phyloP scores from a whole-genome alignment of 1,139 yeast species.

The Candida sanyaensis region DNA sequence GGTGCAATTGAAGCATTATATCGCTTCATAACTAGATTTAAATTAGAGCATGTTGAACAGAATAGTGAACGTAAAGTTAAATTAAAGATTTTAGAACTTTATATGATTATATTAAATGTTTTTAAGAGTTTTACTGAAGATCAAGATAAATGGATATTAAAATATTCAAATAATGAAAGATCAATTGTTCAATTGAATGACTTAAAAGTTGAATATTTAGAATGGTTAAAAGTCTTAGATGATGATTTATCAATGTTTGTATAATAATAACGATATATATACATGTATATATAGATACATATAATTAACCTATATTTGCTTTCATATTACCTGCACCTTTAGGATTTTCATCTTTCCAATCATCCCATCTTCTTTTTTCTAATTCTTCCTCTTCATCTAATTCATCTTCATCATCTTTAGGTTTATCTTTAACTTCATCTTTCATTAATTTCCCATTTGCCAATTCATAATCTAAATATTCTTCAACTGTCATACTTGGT shows the following conservation, averaged over 20 bases:
- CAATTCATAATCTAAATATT: slow-evolving; percentile 81
- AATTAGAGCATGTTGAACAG: slow-evolving; percentile 18
- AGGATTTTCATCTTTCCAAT: slow-evolving; percentile 83
- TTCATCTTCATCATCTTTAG: slow-evolving; percentile 29
- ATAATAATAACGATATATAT: neutral
- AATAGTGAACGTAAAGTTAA: slow-evolving; percentile 33
- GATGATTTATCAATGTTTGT: slow-evolving; percentile 16
- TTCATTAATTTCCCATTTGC: slow-evolving; percentile 78
- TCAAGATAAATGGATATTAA: slow-evolving; percentile 60
- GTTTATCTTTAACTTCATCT: slow-evolving; percentile 41
- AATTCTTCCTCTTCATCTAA: slow-evolving; percentile 50
- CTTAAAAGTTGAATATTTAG: slow-evolving; percentile 33
- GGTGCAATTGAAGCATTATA: slow-evolving; percentile 61
- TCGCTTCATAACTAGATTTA: slow-evolving; percentile 48
- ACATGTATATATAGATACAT: slow-evolving; percentile 4
- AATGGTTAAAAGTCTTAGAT: slow-evolving; percentile 38
- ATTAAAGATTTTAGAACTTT: slow-evolving; percentile 43
- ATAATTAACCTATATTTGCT: slow-evolving; percentile 63
- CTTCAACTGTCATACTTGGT: slow-evolving; percentile 96
- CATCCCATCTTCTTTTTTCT: slow-evolving; percentile 86
- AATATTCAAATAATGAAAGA: slow-evolving; percentile 20
- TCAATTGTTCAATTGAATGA: slow-evolving; percentile 32
- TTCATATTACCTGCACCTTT: slow-evolving; percentile 89
- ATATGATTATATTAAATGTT: slow-evolving; percentile 51
- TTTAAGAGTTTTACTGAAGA: slow-evolving; percentile 44